Evolutionary conservation across 2,329 filamentous ascomycete genomes (phyloP).

Genomic region (Colletotrichum sp.): DNA sequence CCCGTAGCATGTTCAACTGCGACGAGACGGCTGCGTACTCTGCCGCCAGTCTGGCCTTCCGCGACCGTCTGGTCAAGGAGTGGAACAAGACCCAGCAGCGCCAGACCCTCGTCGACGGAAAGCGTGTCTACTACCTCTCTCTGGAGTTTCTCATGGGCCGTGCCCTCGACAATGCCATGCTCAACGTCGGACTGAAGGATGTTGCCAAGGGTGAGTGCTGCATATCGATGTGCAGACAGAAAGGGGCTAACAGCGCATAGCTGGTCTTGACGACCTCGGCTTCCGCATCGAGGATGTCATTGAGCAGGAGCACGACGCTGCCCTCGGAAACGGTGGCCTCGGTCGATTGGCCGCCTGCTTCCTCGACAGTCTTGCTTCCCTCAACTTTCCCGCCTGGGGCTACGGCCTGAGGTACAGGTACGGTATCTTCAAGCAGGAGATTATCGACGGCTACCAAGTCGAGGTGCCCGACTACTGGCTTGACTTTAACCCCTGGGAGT

Average conservation of each 20-base stretch:
- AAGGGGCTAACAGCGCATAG: conserved; percentile 47
- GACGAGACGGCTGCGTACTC: conserved; percentile 93
- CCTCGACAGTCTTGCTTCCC: conserved; percentile 90
- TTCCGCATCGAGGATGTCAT: conserved; percentile 98
- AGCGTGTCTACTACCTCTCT: conserved; percentile 96
- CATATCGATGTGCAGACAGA: background rate
- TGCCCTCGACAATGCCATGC: conserved; percentile 96
- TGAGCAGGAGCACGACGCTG: conserved; percentile 92
- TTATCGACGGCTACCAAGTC: conserved; percentile 96
- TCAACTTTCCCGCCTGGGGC: conserved; percentile 97
- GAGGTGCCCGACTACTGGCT: conserved; percentile 99
- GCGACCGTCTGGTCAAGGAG: conserved; percentile 89
- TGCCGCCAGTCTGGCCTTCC: conserved; percentile 88
- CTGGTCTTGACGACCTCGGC: conserved; percentile 85
- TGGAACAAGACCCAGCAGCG: conserved; percentile 99
- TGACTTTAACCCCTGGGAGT: conserved; percentile 99
- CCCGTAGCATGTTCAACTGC: conserved; percentile 97
- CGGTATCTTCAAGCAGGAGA: conserved; percentile 99
- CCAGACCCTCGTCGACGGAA: conserved; percentile 88
- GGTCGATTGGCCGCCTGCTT: conserved; percentile 96
- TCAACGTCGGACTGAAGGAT: conserved; percentile 90
- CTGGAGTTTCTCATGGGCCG: conserved; percentile 98
- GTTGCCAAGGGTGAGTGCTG: conserved; percentile 71
- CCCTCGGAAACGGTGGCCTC: conserved; percentile 93
- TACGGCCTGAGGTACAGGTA: conserved; percentile 96